phyloP scores from a whole-genome alignment of 2,329 filamentous ascomycete genomes.

The Neofusicoccum laricinum region DNA sequence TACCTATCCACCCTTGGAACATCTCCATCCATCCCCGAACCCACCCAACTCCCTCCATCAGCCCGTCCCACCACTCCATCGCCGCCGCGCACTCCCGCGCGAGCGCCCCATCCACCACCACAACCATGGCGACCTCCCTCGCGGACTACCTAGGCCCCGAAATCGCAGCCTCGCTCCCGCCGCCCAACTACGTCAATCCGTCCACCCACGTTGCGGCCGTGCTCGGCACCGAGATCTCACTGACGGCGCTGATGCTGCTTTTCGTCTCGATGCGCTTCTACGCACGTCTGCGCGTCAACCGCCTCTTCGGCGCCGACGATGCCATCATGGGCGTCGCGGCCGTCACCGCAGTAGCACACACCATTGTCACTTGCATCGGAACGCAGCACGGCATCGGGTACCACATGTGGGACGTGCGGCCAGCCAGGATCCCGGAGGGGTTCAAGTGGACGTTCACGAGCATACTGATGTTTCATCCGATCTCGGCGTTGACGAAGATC shows the following conservation, averaged over 20 bases:
- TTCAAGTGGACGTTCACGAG: background rate
- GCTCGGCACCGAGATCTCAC: constrained; percentile 24
- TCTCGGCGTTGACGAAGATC: constrained; percentile 23
- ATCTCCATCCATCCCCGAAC: no score
- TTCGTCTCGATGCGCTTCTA: constrained; percentile 20
- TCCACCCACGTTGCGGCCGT: background rate
- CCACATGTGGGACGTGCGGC: constrained; percentile 23
- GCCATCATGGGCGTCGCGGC: constrained; percentile 27
- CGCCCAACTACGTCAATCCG: background rate
- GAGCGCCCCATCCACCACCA: background rate
- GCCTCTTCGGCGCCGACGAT: constrained; percentile 27
- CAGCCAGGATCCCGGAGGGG: background rate
- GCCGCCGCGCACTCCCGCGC: no score
- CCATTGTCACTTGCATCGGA: constrained; percentile 26
- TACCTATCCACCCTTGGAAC: no score
- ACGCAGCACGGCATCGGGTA: constrained; percentile 26
- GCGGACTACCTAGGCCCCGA: background rate
- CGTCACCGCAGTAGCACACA: constrained; percentile 21
- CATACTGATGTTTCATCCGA: constrained; percentile 18
- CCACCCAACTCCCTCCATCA: no score
- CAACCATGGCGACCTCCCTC: background rate
- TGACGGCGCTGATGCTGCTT: constrained; percentile 20
- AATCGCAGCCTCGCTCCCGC: background rate
- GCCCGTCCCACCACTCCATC: no score
- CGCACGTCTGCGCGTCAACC: constrained; percentile 26